Base-by-base conservation (phyloP, 1,139 yeast genomes). In the Meyerozyma athensensis region DNA sequence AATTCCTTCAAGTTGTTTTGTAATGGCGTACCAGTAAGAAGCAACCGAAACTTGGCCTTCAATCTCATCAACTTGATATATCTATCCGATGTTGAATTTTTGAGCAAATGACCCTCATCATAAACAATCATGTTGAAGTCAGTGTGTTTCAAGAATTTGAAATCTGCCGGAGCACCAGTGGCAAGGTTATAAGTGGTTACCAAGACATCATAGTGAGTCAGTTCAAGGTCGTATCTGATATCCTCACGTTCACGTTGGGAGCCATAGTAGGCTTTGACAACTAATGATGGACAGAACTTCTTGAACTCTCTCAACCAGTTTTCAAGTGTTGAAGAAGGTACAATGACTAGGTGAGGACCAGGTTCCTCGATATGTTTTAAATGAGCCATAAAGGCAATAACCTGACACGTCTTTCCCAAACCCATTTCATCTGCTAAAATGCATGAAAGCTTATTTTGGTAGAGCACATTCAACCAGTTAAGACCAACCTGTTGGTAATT, bases 381-480 rank as follows among this genome's bases (percentile, higher is more conserved):
- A 53, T 85, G 81, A 1, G 97, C 89, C 56, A 92, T 64, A 54
- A 92, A 90, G n/a, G 97, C 76, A 61, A 92, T 89, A 20, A 92
- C 96, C 62, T 92, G 97, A 59, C 96, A 85, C 0, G 97, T 92
- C 57, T 92, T 92, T 41, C 98, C 98, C 37, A 92, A 68, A 9
- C 97, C 97, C 97, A 90, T 89, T 59, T 92, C 99, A 62, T 92
- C 99, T 0, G 98, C 99, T 36, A 92, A 68, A 41, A 92, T 92
- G 63, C 98, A 90, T 7, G 97, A 87, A 40, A 92, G 68, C 18
- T 79, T 74, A 52, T 85, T 79, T 42, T 77, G 78, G 58, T 90
- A 92, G 28, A 94, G 68, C 39, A 92, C 60, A 46, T 82, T 75
- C 39, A 94, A 68, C 99, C 99, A 94, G 57, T 92, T 92, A 39